phyloP scores from a whole-genome alignment of 495 filamentous ascomycete species.

The Platismatia glauca region DNA sequence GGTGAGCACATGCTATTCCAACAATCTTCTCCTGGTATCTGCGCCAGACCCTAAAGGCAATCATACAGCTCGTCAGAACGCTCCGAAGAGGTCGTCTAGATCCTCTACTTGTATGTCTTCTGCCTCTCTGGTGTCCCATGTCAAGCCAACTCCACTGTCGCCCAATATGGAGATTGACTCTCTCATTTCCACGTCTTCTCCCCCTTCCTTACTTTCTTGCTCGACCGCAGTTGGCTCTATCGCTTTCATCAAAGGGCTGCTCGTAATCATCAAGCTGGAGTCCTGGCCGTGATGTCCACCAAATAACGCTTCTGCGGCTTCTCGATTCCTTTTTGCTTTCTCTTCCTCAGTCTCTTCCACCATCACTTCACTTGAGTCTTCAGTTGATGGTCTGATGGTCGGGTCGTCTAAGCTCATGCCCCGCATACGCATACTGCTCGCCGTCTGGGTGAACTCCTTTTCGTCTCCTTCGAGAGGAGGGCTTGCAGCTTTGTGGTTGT shows the following conservation, averaged over 20 bases:
- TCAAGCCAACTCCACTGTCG: constrained; percentile 36
- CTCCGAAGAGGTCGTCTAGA: constrained; percentile 77
- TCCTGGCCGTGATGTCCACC: constrained; percentile 34
- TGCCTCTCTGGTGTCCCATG: constrained; percentile 43
- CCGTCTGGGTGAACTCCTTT: constrained; percentile 93
- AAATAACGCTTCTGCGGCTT: constrained; percentile 46
- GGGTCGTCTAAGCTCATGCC: constrained; percentile 45
- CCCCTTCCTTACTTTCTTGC: constrained; percentile 18
- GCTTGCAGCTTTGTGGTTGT: constrained; percentile 62
- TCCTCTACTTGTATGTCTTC: constrained; percentile 89
- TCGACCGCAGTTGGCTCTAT: constrained; percentile 9
- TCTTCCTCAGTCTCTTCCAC: constrained; percentile 36
- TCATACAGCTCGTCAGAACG: constrained; percentile 39
- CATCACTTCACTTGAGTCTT: constrained; percentile 23
- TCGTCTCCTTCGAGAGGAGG: constrained; percentile 93
- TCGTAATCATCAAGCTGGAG: constrained; percentile 23
- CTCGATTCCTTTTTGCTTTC: constrained; percentile 40
- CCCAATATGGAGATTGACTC: constrained; percentile 36
- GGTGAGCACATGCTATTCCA: constrained; percentile 1
- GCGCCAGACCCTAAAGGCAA: background rate
- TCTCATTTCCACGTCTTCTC: constrained; percentile 38
- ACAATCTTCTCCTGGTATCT: background rate
- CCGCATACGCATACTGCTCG: constrained; percentile 72
- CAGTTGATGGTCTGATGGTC: constrained; percentile 28
- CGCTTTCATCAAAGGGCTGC: constrained; percentile 34